Evolutionary conservation across 1,284 basidiomycete species (phyloP).

Genomic region (Cryptococcus neoformans): DNA sequence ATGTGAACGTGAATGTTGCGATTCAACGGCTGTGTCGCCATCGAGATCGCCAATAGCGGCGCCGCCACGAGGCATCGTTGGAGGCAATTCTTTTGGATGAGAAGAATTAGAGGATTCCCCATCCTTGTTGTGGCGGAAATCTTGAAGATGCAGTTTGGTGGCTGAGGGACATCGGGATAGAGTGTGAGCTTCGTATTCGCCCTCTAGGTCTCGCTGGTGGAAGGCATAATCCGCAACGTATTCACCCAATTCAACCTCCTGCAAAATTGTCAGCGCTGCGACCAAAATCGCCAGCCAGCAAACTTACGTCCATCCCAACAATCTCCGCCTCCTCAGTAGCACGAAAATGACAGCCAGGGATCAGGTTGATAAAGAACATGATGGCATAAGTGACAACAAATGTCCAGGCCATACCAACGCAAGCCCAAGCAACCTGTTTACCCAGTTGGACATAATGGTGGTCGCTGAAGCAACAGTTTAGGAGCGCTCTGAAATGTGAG

Average conservation of each 20-base stretch:
- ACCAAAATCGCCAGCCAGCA: neutral
- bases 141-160: constrained; percentile 6
- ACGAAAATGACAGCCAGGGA: constrained; percentile 73
- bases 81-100: constrained; percentile 2
- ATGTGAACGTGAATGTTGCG: neutral
- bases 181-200: constrained; percentile 23
- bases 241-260: constrained; percentile 48
- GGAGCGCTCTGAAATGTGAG: neutral
- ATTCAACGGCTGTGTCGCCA: neutral
- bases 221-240: constrained; percentile 51
- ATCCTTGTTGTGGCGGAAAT: constrained; percentile 3
- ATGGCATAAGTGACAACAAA: constrained; percentile 54
- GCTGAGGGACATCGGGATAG: constrained; percentile 8
- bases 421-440: constrained; percentile 79
- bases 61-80: constrained; percentile 15
- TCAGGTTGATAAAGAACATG: constrained; percentile 51
- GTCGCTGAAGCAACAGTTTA: constrained; percentile 37
- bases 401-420: constrained; percentile 60
- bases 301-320: constrained; percentile 77
- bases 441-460: constrained; percentile 71
- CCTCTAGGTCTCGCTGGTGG: constrained; percentile 48
- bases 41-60: constrained; percentile 1
- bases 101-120: neutral
- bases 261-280: neutral
- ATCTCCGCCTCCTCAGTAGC: constrained; percentile 72